Evolutionary conservation across 2,329 filamentous ascomycete genomes (phyloP), one percentile per base, ranked within the genome.

Genomic region (Aspergillus ochraceoroseus): DNA sequence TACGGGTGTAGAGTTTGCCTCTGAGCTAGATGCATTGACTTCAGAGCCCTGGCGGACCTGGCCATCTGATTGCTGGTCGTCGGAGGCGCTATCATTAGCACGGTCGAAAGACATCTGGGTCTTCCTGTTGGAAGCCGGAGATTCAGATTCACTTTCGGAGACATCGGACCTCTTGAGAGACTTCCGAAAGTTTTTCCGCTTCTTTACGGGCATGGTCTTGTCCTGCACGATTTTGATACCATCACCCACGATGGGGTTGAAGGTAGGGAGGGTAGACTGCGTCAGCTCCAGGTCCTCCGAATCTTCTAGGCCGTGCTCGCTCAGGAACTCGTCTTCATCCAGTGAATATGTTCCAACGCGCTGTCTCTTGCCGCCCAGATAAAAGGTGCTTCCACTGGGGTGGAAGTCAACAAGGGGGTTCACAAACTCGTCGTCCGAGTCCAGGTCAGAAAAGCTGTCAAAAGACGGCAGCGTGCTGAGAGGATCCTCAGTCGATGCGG

Each of bases 401-500:
- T 77, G 72, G 51, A 88, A 83, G 58, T 86, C 80, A 49, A 87
- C 81, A 6, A 94, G 76, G 40, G 77, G 76, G 62, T 79, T 82
- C 55, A 80, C 76, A 57, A 94, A 87, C 61, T 92, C 87, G 75
- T 94, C 87, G 57, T 95, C 89, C 1, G 85, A 88, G 63, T 95
- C 89, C 41, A 95, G 76, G 56, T 94, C 88, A 15, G 89, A 92
- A 52, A 94, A 79, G 51, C 87, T 85, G 64, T 94, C 86, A 54
- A 94, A 94, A 6, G 75, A 72, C 17, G 85, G 82, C 19, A 92
- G 74, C 15, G 77, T 77, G 68, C 76, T 66, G 48, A 74, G 70
- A 41, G 68, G 64, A 51, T 76, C 70, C 53, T 73, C 66, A 41
- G 58, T 60, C 28, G 66, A 62, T 52, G 53, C 68, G 59, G 55